phyloP scores from a whole-genome alignment of 1,284 basidiomycete species.

The Coriolopsis trogii region DNA sequence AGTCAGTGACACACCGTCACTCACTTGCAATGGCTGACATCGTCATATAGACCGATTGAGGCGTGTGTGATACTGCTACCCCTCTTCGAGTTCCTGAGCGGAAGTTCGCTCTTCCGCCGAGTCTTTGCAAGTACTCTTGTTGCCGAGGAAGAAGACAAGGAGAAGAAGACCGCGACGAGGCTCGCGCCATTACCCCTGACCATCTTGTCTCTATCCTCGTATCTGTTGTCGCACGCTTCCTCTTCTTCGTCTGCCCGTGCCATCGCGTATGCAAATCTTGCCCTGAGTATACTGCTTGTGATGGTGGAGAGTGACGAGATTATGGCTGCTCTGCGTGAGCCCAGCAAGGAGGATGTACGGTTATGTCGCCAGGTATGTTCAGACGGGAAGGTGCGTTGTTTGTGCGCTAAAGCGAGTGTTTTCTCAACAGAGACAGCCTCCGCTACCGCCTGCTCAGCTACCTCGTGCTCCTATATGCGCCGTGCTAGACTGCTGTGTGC shows the following conservation, averaged over 20 bases:
- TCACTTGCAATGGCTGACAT: background rate
- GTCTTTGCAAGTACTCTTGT: slow-evolving; percentile 45
- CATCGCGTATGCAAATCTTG: slow-evolving; percentile 60
- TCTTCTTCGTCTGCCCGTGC: slow-evolving; percentile 57
- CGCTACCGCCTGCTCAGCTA: slow-evolving; percentile 43
- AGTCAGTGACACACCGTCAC: slow-evolving; percentile 42
- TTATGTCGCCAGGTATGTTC: slow-evolving; percentile 64
- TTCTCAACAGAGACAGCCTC: slow-evolving; percentile 47
- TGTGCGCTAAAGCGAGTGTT: background rate
- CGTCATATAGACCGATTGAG: slow-evolving; percentile 54
- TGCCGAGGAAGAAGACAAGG: slow-evolving; percentile 24
- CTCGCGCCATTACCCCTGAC: slow-evolving; percentile 43
- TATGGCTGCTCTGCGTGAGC: slow-evolving; percentile 47
- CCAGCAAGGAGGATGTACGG: slow-evolving; percentile 42
- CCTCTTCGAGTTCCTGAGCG: slow-evolving; percentile 57
- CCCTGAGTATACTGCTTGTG: slow-evolving; percentile 52
- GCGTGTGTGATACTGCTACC: slow-evolving; percentile 59
- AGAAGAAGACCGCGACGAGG: slow-evolving; percentile 24
- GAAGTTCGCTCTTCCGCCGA: slow-evolving; percentile 49
- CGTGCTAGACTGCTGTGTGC: slow-evolving; percentile 61
- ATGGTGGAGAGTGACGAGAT: slow-evolving; percentile 52
- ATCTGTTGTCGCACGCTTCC: slow-evolving; percentile 64
- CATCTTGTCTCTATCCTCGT: slow-evolving; percentile 59
- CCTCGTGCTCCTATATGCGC: slow-evolving; percentile 53
- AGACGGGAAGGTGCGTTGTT: no score